A percentile compares a stretch with the other conserved stretches of the same genome.
These are phyloP conservation scores for Fusarium lateritium DNA, from an alignment of 2,329 filamentous ascomycete species.

Conservation along the genomic window DNA sequence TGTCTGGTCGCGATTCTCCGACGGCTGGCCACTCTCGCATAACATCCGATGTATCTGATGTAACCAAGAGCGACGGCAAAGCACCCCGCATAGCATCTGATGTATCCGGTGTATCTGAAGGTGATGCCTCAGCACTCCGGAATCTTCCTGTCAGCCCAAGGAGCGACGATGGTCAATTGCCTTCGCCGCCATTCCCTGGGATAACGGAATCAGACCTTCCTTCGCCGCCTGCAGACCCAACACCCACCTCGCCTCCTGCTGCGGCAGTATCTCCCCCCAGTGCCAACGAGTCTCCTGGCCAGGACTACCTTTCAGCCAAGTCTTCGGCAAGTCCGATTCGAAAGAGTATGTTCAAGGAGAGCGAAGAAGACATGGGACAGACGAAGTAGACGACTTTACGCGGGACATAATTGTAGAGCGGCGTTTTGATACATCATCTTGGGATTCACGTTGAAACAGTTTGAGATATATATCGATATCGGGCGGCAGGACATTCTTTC, in stretches of 20 bases:
- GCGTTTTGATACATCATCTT: slow-evolving; percentile 37
- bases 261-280: slow-evolving; percentile 49
- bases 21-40: slow-evolving; percentile 35
- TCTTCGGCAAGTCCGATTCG: slow-evolving; percentile 49
- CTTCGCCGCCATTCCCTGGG: slow-evolving; percentile 15
- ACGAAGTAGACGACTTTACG: slow-evolving; percentile 22
- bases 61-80: slow-evolving; percentile 19
- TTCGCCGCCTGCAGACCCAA: slow-evolving; percentile 28
- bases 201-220: slow-evolving; percentile 29
- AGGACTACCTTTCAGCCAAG: slow-evolving; percentile 51
- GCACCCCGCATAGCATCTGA: slow-evolving; percentile 42
- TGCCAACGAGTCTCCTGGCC: slow-evolving; percentile 43
- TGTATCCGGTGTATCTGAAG: slow-evolving; percentile 44
- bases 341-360: slow-evolving; percentile 60
- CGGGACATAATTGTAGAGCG: slow-evolving; percentile 7
- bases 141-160: slow-evolving; percentile 43
- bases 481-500: slow-evolving; percentile 39
- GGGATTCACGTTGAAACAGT: not conserved
- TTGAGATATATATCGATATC: slow-evolving; percentile 8
- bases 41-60: slow-evolving; percentile 44
- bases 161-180: slow-evolving; percentile 23
- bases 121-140: slow-evolving; percentile 41
- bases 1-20: slow-evolving; percentile 22
- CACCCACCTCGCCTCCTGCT: slow-evolving; percentile 22
- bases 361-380: slow-evolving; percentile 58